phyloP scores from a whole-genome alignment of 495 filamentous ascomycete species.

The Penicillium pulvis region DNA sequence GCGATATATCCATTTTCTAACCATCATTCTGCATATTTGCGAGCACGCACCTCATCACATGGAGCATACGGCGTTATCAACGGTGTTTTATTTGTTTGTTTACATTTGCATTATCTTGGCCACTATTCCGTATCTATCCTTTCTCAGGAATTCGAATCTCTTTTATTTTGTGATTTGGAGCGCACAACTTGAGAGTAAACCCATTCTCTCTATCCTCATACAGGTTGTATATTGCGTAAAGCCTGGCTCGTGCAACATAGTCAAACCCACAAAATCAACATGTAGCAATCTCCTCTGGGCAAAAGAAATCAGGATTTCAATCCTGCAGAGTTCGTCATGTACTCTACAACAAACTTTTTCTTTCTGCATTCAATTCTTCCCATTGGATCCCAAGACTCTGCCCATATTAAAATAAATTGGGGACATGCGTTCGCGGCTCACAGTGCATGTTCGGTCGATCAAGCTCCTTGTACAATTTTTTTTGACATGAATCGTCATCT shows the following conservation, averaged over 20 bases:
- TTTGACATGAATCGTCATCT: neutral
- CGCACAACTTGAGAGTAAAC: neutral
- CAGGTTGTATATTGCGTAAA: neutral
- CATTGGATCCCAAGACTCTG: neutral
- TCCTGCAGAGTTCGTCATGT: neutral
- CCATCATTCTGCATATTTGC: slow-evolving; percentile 22
- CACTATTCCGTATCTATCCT: slow-evolving; percentile 6
- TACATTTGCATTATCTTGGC: neutral
- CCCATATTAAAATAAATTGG: neutral
- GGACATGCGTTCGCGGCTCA: neutral
- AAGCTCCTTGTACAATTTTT: neutral
- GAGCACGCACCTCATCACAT: neutral
- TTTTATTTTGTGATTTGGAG: neutral
- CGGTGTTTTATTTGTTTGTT: slow-evolving; percentile 10
- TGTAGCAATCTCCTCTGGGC: neutral
- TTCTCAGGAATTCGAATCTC: neutral
- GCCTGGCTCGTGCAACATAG: neutral
- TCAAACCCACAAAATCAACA: neutral
- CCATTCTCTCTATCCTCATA: neutral
- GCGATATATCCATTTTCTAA: neutral
- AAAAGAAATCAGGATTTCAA: neutral
- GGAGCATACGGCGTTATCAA: slow-evolving; percentile 25
- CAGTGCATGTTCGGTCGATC: neutral
- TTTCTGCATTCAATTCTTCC: neutral
- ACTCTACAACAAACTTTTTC: neutral